These are phyloP conservation scores for Hyparrhenia diplandra DNA, from an alignment of 176 grass and related monocot genomes.

Conservation along the genomic window DNA sequence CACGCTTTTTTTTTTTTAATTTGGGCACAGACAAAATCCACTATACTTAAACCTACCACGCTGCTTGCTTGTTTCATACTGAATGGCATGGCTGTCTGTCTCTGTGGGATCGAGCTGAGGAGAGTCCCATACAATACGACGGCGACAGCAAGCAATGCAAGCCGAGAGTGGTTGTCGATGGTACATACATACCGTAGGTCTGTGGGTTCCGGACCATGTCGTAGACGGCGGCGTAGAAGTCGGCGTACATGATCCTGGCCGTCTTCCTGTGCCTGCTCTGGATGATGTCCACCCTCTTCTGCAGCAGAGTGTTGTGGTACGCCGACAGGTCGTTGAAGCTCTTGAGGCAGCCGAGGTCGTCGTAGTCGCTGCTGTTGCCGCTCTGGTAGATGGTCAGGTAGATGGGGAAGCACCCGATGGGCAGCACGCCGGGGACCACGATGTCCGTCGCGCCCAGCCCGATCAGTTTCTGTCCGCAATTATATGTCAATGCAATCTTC, in stretches of 20 bases:
- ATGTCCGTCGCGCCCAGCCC: conserved; percentile 52
- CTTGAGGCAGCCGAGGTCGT: conserved; percentile 42
- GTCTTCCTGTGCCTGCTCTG: conserved; percentile 40
- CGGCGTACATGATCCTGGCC: conserved; percentile 58
- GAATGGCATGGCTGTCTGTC: no score
- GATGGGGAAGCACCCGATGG: conserved; percentile 70
- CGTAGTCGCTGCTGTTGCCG: conserved; percentile 40
- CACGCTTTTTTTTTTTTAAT: not conserved
- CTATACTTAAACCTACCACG: not conserved
- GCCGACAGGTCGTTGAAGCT: conserved; percentile 52
- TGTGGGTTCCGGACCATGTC: conserved; percentile 49
- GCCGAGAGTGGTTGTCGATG: no score
- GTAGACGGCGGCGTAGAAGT: conserved; percentile 49
- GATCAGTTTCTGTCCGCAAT: conserved; percentile 64
- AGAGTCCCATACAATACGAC: no score
- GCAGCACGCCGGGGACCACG: conserved; percentile 50
- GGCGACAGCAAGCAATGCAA: no score
- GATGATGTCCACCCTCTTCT: conserved; percentile 11
- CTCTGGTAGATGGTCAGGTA: conserved; percentile 51
- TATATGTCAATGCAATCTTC: no score
- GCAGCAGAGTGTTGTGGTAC: conserved; percentile 47
- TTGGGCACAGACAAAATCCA: not conserved
- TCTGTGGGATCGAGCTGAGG: no score
- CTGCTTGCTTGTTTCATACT: no score
- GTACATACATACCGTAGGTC: conserved; percentile 29